Conservation (phyloP, 2,329 filamentous ascomycete species). For the Ophiostoma piceae region DNA sequence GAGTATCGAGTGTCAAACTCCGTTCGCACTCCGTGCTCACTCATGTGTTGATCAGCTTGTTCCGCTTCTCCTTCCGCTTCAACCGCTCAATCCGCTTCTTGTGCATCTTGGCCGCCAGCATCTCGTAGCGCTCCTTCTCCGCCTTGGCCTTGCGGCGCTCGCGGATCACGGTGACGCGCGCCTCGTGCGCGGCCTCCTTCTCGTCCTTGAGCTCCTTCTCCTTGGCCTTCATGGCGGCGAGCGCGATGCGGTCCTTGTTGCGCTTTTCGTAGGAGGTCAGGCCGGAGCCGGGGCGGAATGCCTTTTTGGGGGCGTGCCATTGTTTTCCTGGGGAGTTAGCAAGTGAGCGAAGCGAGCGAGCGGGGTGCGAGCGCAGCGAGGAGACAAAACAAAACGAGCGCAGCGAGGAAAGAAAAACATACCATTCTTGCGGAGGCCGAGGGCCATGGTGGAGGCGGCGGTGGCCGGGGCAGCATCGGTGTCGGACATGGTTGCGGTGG, state of each 20-base stretch:
- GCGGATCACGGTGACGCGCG: conserved; percentile 71
- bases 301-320: conserved; percentile 78
- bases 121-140: conserved; percentile 86
- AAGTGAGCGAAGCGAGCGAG: neutral
- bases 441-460: conserved; percentile 36
- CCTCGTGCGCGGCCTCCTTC: conserved; percentile 72
- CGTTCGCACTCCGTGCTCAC: too few species aligned
- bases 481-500: conserved; percentile 41
- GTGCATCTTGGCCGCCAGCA: conserved; percentile 97
- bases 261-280: conserved; percentile 76
- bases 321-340: conserved; percentile 69
- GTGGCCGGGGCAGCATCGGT: conserved; percentile 34
- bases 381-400: neutral
- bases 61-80: conserved; percentile 95
- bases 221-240: conserved; percentile 77
- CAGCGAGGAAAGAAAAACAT: conserved; percentile 29
- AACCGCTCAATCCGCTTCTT: conserved; percentile 86
- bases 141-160: conserved; percentile 84
- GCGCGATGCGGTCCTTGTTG: conserved; percentile 61
- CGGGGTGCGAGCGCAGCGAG: too few species aligned
- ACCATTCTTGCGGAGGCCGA: conserved; percentile 83
- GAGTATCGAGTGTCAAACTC: too few species aligned
- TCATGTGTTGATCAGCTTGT: conserved; percentile 68
- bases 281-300: conserved; percentile 77
- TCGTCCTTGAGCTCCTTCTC: conserved; percentile 96